Base-by-base conservation (phyloP, 1,139 yeast genomes). In the Yamadazyma trypodendri region DNA sequence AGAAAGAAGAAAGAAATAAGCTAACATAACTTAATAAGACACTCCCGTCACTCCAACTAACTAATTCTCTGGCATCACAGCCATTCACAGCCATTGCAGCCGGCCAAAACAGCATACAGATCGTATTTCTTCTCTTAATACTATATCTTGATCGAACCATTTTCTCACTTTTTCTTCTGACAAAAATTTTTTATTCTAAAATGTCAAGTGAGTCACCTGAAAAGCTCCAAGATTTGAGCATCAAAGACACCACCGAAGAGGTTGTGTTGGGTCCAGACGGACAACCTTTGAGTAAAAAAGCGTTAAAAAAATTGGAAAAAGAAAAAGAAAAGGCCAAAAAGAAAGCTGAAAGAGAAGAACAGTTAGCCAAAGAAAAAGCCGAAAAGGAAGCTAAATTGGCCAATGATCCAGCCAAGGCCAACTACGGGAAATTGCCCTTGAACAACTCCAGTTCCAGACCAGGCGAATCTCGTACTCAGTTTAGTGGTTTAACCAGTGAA, bases 251-350 rank as follows among this genome's bases (percentile, higher is more conserved):
- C 13, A 23, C 27, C 5, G 46, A 41, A 33, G 36, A 58, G 38
- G 72, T 67, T n/a, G 52, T 73, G 34, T 63, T 78, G 42, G 84
- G 86, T 22, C 84, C 78, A 63, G 97, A 92, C 62, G 98, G 98
- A 31, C 85, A 81, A 66, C 98, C 98, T 36, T 72, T 92, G 53
- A 87, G 97, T 45, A 92, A 92, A 67, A 92, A 89, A 62, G 98
- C 96, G 2, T 72, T 92, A 54, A 92, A 92, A 75, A 92, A 92
- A 70, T 77, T 92, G 46, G 95, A 87, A 61, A 92, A 92, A 61
- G 97, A 90, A 63, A 79, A 79, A 55, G 96, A 88, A 65, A 92
- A 92, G 73, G 95, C 86, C 49, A 81, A 77, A 55, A 89, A 89
- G 76, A 90, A 90, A 71, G 94, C 90, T 28, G 97, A 88, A 63